Base-by-base conservation (phyloP, 208 protist species). In the Wallacemonas sp. region DNA sequence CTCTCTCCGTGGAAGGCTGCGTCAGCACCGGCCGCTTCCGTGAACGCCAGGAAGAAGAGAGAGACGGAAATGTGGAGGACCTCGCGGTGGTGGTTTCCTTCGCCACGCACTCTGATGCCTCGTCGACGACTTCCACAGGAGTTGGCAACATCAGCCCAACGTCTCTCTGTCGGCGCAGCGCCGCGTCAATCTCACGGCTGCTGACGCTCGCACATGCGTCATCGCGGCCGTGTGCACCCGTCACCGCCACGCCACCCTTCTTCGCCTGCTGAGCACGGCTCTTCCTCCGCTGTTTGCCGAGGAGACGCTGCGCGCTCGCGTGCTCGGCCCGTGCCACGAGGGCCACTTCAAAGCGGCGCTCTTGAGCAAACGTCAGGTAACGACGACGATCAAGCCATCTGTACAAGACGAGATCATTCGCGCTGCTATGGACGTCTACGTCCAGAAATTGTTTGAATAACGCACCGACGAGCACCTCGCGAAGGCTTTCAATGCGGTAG, bases 391-490 rank as follows among this genome's bases (percentile, higher is more conserved):
- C 26, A 12, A 91, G 68, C 77, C 77, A 88, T 1, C 58, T 71
- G 36, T 70, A 75, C 44, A 92, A 67, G 24, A 81, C 72, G 26
- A 82, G 9, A 36, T 88, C 82, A 41, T 79, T 42, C 33, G 53
- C 65, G 55, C 69, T 85, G 19, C 72, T 51, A 17, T 77, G 72
- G 3, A 89, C 82, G 4, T 51, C 33, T 8, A 92, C 72, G 15
- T 66, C 44, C 9, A 92, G 58, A 31, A 76, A 92, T 36, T 89
- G 80, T 26, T 85, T 70, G 41, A 85, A 80, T 8, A 92, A 61
- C 1, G 70, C 75, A 24, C 46, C 68, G 24, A 92, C 68, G 11
- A 89, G 59, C 1, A 73, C 2, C 9, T 46, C 61, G 8, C 86
- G 82, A 4, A 81, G 58, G 22, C 64, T 46, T 62, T 89, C 82